Percentiles rank a stretch among this genome's conserved stretches.
Conservation (phyloP, 2,329 filamentous ascomycete species). For the Pseudohalonectria lignicola region DNA sequence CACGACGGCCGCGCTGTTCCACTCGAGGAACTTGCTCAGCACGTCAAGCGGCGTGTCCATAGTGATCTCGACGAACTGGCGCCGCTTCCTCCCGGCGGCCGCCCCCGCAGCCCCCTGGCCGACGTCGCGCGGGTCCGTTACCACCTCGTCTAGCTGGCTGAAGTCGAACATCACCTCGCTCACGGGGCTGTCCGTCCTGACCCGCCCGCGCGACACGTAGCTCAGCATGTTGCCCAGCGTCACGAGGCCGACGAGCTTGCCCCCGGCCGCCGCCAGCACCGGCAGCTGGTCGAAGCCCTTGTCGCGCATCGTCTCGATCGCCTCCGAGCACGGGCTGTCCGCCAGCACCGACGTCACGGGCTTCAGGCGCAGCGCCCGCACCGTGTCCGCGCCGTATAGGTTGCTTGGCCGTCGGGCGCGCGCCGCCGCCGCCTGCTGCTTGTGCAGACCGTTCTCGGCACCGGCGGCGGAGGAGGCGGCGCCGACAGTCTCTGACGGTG, state of each 20-base stretch:
- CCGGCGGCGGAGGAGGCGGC: slow-evolving; percentile 20
- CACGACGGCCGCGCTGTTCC: slow-evolving; percentile 93
- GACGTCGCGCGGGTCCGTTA: slow-evolving; percentile 72
- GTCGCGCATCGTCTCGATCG: slow-evolving; percentile 96
- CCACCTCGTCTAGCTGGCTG: slow-evolving; percentile 71
- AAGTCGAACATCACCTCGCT: slow-evolving; percentile 97
- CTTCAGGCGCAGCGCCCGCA: slow-evolving; percentile 77
- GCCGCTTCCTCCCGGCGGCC: slow-evolving; percentile 26
- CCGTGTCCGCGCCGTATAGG: slow-evolving; percentile 67
- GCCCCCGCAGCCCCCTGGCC: slow-evolving; percentile 18
- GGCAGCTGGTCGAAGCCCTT: slow-evolving; percentile 97
- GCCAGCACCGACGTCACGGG: slow-evolving; percentile 78
- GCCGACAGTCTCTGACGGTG: background rate
- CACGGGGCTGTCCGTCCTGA: slow-evolving; percentile 62
- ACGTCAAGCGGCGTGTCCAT: slow-evolving; percentile 74
- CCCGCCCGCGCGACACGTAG: slow-evolving; percentile 77
- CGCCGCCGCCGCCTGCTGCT: slow-evolving; percentile 17
- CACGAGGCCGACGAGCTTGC: slow-evolving; percentile 77
- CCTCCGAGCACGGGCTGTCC: slow-evolving; percentile 64
- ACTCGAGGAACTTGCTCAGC: slow-evolving; percentile 90
- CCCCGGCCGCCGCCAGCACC: slow-evolving; percentile 57
- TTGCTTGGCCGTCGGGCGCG: slow-evolving; percentile 38
- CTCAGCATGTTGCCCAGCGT: slow-evolving; percentile 91
- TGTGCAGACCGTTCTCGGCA: too few relatives aligned
- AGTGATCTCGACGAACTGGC: slow-evolving; percentile 89